These are phyloP conservation scores for Osmozyma mogii DNA, from an alignment of 805 yeast genomes.

Conservation along the genomic window DNA sequence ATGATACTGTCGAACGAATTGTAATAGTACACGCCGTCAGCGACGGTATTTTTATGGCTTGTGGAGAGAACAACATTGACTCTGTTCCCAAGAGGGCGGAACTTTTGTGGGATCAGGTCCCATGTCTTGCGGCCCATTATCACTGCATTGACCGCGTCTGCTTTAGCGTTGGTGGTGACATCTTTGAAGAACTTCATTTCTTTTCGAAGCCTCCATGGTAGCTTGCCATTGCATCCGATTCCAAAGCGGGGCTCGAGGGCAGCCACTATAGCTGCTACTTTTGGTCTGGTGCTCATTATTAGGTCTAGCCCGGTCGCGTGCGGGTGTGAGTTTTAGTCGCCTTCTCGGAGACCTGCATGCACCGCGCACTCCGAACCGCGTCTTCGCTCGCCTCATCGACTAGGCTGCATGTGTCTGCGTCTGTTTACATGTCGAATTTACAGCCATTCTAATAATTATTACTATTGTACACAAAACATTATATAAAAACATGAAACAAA, in stretches of 20 bases:
- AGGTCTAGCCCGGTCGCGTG: too few species aligned
- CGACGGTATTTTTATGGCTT: constrained; percentile 14
- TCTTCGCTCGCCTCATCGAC: too few species aligned
- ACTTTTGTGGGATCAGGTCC: constrained; percentile 83
- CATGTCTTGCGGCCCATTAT: constrained; percentile 96
- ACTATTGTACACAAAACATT: too few species aligned
- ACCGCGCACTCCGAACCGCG: background rate
- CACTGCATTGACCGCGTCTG: constrained; percentile 54
- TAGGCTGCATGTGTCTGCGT: too few species aligned
- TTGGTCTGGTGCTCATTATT: constrained; percentile 8
- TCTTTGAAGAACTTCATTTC: constrained; percentile 83
- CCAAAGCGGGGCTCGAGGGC: constrained; percentile 75
- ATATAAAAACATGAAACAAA: constrained; percentile 1
- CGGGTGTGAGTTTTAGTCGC: background rate
- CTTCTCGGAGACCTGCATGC: background rate
- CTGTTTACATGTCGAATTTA: too few species aligned
- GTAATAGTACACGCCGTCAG: constrained; percentile 20
- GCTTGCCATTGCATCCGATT: constrained; percentile 70
- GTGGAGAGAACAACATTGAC: constrained; percentile 71
- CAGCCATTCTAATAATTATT: too few species aligned
- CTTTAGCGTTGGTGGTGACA: constrained; percentile 46
- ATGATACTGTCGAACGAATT: constrained; percentile 27
- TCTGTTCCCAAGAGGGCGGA: constrained; percentile 75
- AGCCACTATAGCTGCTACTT: constrained; percentile 63
- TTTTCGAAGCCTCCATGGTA: constrained; percentile 81